Base-by-base conservation (phyloP, 1,284 basidiomycete species). In the Papiliotrema terrestris region DNA sequence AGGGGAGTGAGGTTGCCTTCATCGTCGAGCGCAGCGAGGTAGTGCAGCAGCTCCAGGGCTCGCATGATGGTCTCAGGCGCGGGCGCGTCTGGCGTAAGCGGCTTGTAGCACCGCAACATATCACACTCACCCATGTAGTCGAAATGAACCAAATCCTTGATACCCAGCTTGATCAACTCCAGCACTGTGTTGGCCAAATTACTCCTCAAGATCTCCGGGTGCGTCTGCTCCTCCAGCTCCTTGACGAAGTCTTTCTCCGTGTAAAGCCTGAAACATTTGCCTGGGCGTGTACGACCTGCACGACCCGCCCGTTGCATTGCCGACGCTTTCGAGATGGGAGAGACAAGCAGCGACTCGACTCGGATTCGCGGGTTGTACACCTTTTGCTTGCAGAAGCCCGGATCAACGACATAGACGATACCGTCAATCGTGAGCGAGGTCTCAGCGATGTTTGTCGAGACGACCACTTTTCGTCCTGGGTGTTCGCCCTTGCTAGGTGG, bases 1-100 rank as follows among this genome's bases (percentile, higher is more conserved):
- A 98, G 78, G 0, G 86, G 78, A 1, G 95, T 98, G 53, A 99
- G 76, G 59, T 91, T 86, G 17, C 96, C 95, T 5, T 97, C 91
- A 66, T 99, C 93, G 70, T 98, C 92, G 58, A 98, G 81, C 0
- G 94, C 95, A 3, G 86, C 85, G 26, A 98, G 82, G 76, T 88
- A 96, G 72, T 98, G 96, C 52, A 99, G 81, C 53, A 98, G 78
- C 76, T 98, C 96, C 50, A 99, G 80, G 2, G 95, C 96, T 56
- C 96, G 87, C 94, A 98, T 98, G 54, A 98, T 84, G 2, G 93
- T 97, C 74, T 98, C 96, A 3, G 95, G 95, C 4, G 96, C 95
- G 0, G 94, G 93, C 0, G 91, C 89, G 75, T 96, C 92, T 52
- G 52, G 23, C 8, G 29, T 58, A 54, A 61, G 53, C 55, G 11